Base-by-base conservation (phyloP, 2,329 filamentous ascomycete species). In the Beauveria sp. region DNA sequence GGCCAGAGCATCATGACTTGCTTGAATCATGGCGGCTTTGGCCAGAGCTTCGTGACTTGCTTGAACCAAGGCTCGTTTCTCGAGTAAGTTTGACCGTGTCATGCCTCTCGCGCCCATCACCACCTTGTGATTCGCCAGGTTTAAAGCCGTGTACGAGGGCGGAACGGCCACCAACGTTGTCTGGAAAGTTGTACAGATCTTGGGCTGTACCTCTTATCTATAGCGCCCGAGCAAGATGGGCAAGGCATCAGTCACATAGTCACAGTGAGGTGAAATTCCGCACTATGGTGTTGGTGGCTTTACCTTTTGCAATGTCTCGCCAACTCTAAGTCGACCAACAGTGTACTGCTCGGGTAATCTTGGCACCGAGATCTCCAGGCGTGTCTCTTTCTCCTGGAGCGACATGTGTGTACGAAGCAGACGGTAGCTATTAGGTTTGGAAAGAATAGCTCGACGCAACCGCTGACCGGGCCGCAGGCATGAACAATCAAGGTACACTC, bases 281-380 rank as follows among this genome's bases (percentile, higher is more conserved):
- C 51, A 31, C 10, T 34, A 18, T 16, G 20, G 22, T 26, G 20
- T 49, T 28, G 22, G 22, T 55, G n/a, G 4, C 3, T 58, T 54
- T 62, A 62, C 60, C 60, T 53, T 40, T 57, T 52, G 53, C 42
- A 62, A 49, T 18, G 38, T 52, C 40, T 62, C 60, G 48, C 60
- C 60, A n/a, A 46, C 40, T n/a, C 40, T 53, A 24, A 62, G 60
- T n/a, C 60, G 53, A 51, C 59, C 49, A 22, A 54, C 50, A 10
- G 50, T 60, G 38, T 26, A 42, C 10, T 34, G 49, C 40, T 53
- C 57, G 12, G 38, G 50, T 16, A 22, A 24, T 28, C 14, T 22
- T n/a, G 18, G 26, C 26, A n/a, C 42, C 50, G 50, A 40, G 50
- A 50, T 49, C 20, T 24, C n/a, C 20, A 20, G 31, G 5, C 12